Base-by-base conservation (phyloP, 805 yeast species). In the Candida nonsorbophila region DNA sequence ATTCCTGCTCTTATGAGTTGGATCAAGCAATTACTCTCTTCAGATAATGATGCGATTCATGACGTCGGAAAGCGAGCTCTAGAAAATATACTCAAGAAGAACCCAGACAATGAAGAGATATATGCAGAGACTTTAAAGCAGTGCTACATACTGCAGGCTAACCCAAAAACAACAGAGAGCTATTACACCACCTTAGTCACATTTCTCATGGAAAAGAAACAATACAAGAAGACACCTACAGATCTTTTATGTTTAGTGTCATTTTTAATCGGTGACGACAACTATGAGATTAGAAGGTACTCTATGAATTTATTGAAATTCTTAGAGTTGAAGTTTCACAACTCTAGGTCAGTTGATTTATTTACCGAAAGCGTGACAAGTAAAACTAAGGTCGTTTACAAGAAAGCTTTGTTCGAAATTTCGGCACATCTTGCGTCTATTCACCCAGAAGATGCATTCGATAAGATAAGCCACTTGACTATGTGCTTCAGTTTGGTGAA, bases 331-430 rank as follows among this genome's bases (percentile, higher is more conserved):
- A 43, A 44, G 14, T 44, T 49, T 27, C 71, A 74, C 19, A 66
- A 77, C 1, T 63, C 76, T 0, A 66, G 70, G 10, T 59, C 79
- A 2, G 32, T 47, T 14, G 69, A 69, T 6, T 70, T 70, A 14
- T 84, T 75, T 47, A 71, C 75, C 20, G 90, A 84, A 46, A 69
- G 84, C 20, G 72, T 86, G 9, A 73, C 80, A 28, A 83, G 86
- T 38, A 69, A 75, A 19, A 81, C 94, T 5, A 76, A 82, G 42
- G 84, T 86, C 5, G 86, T 92, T 4, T 88, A 82, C 61, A 87
- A 87, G 48, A 77, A 90, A 23, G 94, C 94, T 0, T 71, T 90
- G 32, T 80, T 82, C 41, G 85, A 83, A 31, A 61, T 88, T 14
- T 81, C 96, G 0, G 71, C 79, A 6, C 77, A 79, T 36, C 74